These are phyloP conservation scores for Xylaria sp. DNA, from an alignment of 2,329 filamentous ascomycete species.

Conservation along the genomic window DNA sequence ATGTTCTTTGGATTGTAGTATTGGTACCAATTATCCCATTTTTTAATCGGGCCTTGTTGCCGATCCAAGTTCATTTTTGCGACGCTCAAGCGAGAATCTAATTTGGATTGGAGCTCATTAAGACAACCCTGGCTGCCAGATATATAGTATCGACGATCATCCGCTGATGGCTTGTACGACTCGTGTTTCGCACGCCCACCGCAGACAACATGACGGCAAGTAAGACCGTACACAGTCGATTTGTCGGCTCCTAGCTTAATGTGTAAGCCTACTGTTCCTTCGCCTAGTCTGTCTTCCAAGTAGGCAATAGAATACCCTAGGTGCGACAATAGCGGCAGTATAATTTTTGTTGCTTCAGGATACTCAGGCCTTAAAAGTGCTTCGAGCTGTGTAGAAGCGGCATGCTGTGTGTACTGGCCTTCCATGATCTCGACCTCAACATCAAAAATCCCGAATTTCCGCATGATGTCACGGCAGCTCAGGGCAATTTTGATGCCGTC, in stretches of 20 bases:
- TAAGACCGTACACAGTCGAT: neutral
- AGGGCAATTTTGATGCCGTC: slow-evolving; percentile 13
- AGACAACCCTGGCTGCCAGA: slow-evolving; percentile 1
- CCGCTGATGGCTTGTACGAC: slow-evolving; percentile 6
- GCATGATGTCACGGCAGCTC: slow-evolving; percentile 14
- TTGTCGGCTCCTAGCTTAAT: neutral
- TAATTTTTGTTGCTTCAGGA: neutral
- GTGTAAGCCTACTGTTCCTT: neutral
- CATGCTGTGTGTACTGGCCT: slow-evolving; percentile 17
- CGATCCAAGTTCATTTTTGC: neutral
- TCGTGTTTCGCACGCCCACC: neutral
- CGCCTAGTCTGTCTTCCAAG: neutral
- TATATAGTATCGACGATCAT: slow-evolving; percentile 9
- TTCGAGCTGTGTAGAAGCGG: slow-evolving; percentile 18
- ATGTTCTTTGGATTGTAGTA: slow-evolving; percentile 1
- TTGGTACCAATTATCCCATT: slow-evolving; percentile 16
- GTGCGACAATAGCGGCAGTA: neutral
- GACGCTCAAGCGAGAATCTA: neutral
- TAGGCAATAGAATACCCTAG: neutral
- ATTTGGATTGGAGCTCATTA: neutral
- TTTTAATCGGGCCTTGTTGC: neutral
- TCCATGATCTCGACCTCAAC: slow-evolving; percentile 26
- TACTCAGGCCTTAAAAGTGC: slow-evolving; percentile 6
- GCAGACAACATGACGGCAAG: slow-evolving; percentile 8
- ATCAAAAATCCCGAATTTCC: slow-evolving; percentile 11